Evolutionary conservation across 2,329 filamentous ascomycete species (phyloP).

Genomic region (Akanthomyces lecanii): DNA sequence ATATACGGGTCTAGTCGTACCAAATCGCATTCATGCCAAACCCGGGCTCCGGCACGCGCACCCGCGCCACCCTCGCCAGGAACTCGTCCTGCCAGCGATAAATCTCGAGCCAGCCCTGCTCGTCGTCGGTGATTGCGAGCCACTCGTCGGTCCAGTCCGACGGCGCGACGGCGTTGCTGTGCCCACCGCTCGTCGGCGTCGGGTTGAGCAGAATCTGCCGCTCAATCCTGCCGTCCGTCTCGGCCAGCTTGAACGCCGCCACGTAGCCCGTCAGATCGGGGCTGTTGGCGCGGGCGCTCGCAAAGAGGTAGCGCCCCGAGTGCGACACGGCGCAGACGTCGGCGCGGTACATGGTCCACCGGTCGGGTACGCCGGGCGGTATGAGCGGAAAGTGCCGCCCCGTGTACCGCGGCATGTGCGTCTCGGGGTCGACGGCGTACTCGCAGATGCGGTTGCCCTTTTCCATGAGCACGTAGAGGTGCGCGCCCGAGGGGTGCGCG

Average conservation of each 20-base stretch:
- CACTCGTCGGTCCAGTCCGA: conserved; percentile 84
- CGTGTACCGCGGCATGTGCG: conserved; percentile 74
- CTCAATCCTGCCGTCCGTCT: conserved; percentile 64
- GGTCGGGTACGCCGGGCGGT: conserved; percentile 60
- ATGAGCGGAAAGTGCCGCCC: conserved; percentile 73
- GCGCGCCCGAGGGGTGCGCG: conserved; percentile 71
- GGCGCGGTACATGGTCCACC: conserved; percentile 67
- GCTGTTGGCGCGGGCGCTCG: conserved; percentile 74
- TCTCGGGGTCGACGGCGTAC: conserved; percentile 71
- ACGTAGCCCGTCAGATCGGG: conserved; percentile 77
- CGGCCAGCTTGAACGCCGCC: conserved; percentile 68
- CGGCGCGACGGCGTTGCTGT: conserved; percentile 82
- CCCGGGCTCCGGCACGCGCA: conserved; percentile 78
- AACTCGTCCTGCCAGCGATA: conserved; percentile 84
- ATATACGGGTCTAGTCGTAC: conserved; percentile 57
- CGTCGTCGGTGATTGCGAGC: conserved; percentile 85
- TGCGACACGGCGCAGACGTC: conserved; percentile 74
- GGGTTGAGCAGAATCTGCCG: conserved; percentile 75
- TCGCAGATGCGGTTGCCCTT: conserved; percentile 80
- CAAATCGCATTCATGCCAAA: conserved; percentile 97
- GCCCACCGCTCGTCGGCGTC: conserved; percentile 80
- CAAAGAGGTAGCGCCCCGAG: conserved; percentile 73
- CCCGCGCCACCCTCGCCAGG: conserved; percentile 68
- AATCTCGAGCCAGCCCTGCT: conserved; percentile 82
- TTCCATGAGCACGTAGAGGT: conserved; percentile 85